Evolutionary conservation across 1,284 basidiomycete species (phyloP), one percentile per base, ranked within the genome.

Genomic region (Cystobasidiaceae sp.): DNA sequence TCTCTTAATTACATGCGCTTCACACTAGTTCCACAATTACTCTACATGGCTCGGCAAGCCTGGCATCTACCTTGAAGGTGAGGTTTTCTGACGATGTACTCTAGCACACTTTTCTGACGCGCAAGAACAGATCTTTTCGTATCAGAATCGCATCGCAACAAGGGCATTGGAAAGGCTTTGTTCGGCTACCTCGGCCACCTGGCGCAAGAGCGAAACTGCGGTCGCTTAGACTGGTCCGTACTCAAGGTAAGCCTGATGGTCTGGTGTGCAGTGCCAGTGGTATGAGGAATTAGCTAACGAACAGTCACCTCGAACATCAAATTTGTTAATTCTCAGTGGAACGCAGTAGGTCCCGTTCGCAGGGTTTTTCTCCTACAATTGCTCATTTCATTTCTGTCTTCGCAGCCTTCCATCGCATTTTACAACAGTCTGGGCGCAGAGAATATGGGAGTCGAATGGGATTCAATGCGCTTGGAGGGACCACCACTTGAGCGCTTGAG

Each of bases 31-130:
- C 30, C 43, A 55, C 30, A 84, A 93, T 74, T 97, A 86, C 77
- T 96, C 91, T 43, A 96, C 93, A 0, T 97, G 93, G 93, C 91
- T 90, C 0, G 92, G 91, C 27, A 82, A 82, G 63, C 92, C 91
- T 43, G 91, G 92, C 7, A 73, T 94, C 73, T 94, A 86, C 77
- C 90, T 93, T 3, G 61, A 67, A 74, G 77, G 88, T 82, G n/a
- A n/a, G n/a, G n/a, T n/a, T n/a, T n/a, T 9, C 11, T 9, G 37
- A 39, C 9, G 11, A 39, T n/a, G 37, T n/a, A 39, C 9, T 9
- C 37, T n/a, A n/a, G 11, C 11, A 39, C 9, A 39, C n/a, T n/a
- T n/a, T n/a, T 9, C 50, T 15, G 19, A 52, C 50, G 37, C 50
- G 19, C 32, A 17, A 3, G 19, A 27, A 34, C 44, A 64, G 93